Evolutionary conservation across 2,329 filamentous ascomycete species (phyloP).

Genomic region (Emergomyces africanus): DNA sequence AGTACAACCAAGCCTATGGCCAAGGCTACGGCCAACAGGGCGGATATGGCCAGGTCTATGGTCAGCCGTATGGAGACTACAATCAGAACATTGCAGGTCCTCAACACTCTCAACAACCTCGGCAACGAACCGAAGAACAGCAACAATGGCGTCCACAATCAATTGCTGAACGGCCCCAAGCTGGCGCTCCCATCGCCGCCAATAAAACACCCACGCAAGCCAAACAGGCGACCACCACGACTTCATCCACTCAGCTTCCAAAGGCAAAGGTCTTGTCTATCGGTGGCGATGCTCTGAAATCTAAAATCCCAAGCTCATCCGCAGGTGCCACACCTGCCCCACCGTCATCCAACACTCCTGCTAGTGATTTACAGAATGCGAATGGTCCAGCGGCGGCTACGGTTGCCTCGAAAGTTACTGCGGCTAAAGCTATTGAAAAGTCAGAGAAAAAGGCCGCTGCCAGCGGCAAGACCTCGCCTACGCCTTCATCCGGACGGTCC

Average conservation of each 20-base stretch:
- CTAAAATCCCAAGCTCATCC: conserved; percentile 67
- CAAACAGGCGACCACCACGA: conserved; percentile 32
- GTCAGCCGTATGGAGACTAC: conserved; percentile 33
- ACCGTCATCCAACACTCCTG: conserved; percentile 40
- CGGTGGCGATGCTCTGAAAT: conserved; percentile 43
- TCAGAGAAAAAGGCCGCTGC: conserved; percentile 54
- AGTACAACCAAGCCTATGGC: conserved; percentile 33
- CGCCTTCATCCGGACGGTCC: conserved; percentile 70
- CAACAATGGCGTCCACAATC: conserved; percentile 26
- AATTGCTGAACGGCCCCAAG: conserved; percentile 8
- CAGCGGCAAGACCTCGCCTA: conserved; percentile 65
- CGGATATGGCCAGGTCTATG: conserved; percentile 34
- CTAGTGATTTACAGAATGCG: conserved; percentile 29
- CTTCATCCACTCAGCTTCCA: conserved; percentile 29
- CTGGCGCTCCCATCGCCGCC: background rate
- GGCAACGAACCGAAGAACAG: conserved; percentile 34
- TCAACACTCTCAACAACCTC: conserved; percentile 27
- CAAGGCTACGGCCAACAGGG: conserved; percentile 33
- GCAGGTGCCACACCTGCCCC: conserved; percentile 24
- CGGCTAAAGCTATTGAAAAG: conserved; percentile 85
- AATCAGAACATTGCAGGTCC: conserved; percentile 24
- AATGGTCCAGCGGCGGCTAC: conserved; percentile 41
- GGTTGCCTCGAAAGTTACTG: conserved; percentile 67
- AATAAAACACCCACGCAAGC: conserved; percentile 34
- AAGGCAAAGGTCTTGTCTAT: conserved; percentile 51